These are phyloP conservation scores for Auricularia heimuer DNA, from an alignment of 768 basidiomycete genomes.

Conservation along the genomic window DNA sequence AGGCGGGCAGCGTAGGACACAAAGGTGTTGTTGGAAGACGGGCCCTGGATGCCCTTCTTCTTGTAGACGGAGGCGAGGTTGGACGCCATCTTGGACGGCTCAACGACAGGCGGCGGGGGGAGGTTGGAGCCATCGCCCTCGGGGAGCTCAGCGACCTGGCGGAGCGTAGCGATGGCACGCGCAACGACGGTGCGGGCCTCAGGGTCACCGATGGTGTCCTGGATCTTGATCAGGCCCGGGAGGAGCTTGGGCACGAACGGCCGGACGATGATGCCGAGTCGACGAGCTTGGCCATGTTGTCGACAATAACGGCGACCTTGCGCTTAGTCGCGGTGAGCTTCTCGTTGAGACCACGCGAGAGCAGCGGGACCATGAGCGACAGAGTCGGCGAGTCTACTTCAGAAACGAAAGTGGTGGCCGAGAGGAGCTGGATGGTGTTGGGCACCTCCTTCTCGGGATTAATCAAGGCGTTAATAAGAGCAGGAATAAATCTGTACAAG, in stretches of 20 bases:
- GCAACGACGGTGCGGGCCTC: conserved; percentile 91
- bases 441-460: conserved; percentile 99
- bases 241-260: conserved; percentile 95
- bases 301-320: conserved; percentile 93
- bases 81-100: conserved; percentile 54
- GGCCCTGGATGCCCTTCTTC: conserved; percentile 57
- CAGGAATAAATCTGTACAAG: conserved; percentile 65
- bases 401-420: conserved; percentile 98
- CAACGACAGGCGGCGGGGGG: conserved; percentile 70
- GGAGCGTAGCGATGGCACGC: conserved; percentile 90
- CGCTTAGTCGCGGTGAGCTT: conserved; percentile 95
- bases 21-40: conserved; percentile 45
- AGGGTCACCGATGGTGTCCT: conserved; percentile 90
- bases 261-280: conserved; percentile 89
- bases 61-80: conserved; percentile 73
- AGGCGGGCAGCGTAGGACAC: conserved; percentile 65
- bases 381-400: conserved; percentile 97
- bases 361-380: conserved; percentile 93
- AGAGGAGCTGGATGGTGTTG: conserved; percentile 87
- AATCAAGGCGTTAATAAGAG: conserved; percentile 94
- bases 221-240: conserved; percentile 92
- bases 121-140: conserved; percentile 86
- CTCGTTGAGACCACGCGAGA: conserved; percentile 88
- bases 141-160: conserved; percentile 88
- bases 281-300: conserved; percentile 98